A percentile compares a stretch with the other conserved stretches of the same genome.
phyloP scores from a whole-genome alignment of 1,284 basidiomycete genomes.

The Cutaneotrichosporon dermatis region DNA sequence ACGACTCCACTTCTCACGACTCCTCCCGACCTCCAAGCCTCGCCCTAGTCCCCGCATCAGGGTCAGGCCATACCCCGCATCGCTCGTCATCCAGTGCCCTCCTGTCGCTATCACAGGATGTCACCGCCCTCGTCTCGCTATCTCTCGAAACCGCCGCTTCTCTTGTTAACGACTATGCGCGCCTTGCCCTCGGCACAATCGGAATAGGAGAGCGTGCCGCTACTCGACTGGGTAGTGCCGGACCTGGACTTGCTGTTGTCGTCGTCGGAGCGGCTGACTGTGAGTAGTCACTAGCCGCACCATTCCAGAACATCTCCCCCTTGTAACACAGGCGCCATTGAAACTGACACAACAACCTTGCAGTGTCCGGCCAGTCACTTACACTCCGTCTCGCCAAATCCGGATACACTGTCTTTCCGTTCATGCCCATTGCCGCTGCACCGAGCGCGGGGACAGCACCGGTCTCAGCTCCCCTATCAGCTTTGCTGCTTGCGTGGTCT shows the following conservation, averaged over 20 bases:
- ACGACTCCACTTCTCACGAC: not conserved
- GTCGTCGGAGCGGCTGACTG: conserved; percentile 38
- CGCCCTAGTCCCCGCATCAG: conserved; percentile 8
- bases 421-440: conserved; percentile 30
- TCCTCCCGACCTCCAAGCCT: not conserved
- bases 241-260: conserved; percentile 35
- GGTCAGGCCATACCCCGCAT: not conserved
- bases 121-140: conserved; percentile 38
- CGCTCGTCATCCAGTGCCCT: conserved; percentile 20
- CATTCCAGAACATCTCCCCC: not conserved
- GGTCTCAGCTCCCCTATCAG: conserved; percentile 28
- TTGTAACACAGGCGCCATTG: not conserved
- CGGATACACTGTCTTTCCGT: conserved; percentile 44
- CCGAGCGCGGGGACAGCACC: conserved; percentile 5
- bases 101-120: conserved; percentile 36
- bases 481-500: conserved; percentile 39
- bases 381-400: conserved; percentile 40
- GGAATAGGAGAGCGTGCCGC: conserved; percentile 22
- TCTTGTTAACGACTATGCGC: conserved; percentile 28
- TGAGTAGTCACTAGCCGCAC: conserved; percentile 14
- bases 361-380: conserved; percentile 35
- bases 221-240: conserved; percentile 3
- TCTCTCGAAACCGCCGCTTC: conserved; percentile 35
- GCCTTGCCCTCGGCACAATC: conserved; percentile 21
- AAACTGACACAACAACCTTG: conserved; percentile 14